Evolutionary conservation across 768 basidiomycete genomes (phyloP), one percentile per base, ranked within the genome.

Genomic region (Rickenella mellea): DNA sequence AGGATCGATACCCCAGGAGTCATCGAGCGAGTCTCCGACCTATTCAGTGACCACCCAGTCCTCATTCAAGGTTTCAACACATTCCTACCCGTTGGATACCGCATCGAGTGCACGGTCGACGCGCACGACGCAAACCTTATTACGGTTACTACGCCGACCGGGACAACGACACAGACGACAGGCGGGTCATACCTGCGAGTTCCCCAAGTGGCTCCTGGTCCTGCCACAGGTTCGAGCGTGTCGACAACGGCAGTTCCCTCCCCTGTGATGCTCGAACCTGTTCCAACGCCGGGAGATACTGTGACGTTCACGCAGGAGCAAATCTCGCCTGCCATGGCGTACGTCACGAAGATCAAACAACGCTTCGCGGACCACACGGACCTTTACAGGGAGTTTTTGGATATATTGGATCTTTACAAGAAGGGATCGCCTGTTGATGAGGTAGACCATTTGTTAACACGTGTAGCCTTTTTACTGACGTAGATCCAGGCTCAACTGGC

Each of bases 21-120:
- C 36, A 99, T 99, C 55, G 81, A 82, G 55, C 88, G 93, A 40
- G 94, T 97, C 22, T 94, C 93, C 1, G 76, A 81, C 38, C 78
- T 99, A 20, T 98, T 99, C 66, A 77, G 80, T 43, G 89, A 88
- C 2, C 90, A 96, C 54, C 88, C 89, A 0, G 57, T 68, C 5
- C 83, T 99, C 47, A 97, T 99, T 35, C 90, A 94, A 61, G 93
- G 93, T 8, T 99, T 99, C 73, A 98, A 97, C 64, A 96, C 92
- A 0, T 99, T 98, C 64, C 74, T 99, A 9, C 94, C 94, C 3
- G 73, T 77, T 17, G 94, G 94, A 12, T 99, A 97, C 57, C 81
- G 87, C 37, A 97, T 99, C 59, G 90, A 94, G 50, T 83, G 80
- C 51, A 73, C 73, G 11, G 65, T 65, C 25, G 80, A 85, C 51